Base-by-base conservation (phyloP, 116 monocot genomes). In the Cymodocea nodosa region DNA sequence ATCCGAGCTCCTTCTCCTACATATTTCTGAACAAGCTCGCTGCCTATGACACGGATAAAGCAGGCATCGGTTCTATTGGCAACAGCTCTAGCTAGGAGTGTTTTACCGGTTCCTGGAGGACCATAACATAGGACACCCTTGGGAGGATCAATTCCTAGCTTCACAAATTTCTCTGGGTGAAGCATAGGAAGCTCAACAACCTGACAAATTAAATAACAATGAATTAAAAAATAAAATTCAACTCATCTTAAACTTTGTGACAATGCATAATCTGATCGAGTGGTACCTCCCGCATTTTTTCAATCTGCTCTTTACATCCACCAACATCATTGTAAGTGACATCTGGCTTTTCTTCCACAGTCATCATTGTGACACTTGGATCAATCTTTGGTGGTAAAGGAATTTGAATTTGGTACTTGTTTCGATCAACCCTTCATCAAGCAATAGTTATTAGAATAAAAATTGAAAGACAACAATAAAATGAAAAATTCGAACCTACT, bases 141-240 rank as follows among this genome's bases (percentile, higher is more conserved):
- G 0, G 94, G 90, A 54, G 94, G 94, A 62, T 94, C 94, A 71
- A 94, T 94, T 36, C 94, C 94, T 34, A 94, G 82, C 78, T 89
- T 89, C 50, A 94, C 94, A 87, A 94, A 94, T 75, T 95, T 95
- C 80, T 95, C 94, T 39, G 94, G 94, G 79, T 94, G 94, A 74
- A 94, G 85, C 90, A 94, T 94, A 20, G 89, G 94, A 59, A 94
- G 84, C 75, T 94, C 89, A 10, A 94, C 94, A 58, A 89, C 89
- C 89, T 89, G 70, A 35, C 54, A 51, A 24, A 61, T 60, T 15
- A 50, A 64, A 64, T 52, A 52, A 13, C 14, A 39, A 10, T 22
- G 19, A 20, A 23, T 34, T 54, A 40, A 51, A 52, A 67, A 20
- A 18, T 13, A 54, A 44, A 10, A 44, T 44, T 44, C 12, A 44